phyloP scores from a whole-genome alignment of 768 basidiomycete genomes.

The Cubamyces sp. region DNA sequence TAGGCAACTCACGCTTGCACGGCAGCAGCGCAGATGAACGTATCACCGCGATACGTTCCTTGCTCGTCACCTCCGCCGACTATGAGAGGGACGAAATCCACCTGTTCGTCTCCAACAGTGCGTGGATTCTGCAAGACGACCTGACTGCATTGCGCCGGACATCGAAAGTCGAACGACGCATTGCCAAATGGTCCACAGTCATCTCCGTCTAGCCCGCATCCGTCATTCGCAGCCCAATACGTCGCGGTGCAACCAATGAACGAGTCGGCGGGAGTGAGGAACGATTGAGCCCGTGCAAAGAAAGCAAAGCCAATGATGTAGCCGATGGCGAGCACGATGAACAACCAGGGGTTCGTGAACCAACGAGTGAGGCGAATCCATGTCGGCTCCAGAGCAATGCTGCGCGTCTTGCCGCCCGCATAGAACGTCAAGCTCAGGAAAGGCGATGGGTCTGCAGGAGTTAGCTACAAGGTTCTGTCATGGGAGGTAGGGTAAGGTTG shows the following conservation, averaged over 20 bases:
- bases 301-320: conserved; percentile 79
- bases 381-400: conserved; percentile 52
- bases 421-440: conserved; percentile 54
- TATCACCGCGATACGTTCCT: conserved; percentile 80
- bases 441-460: conserved; percentile 52
- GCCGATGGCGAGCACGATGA: conserved; percentile 55
- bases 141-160: conserved; percentile 70
- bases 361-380: conserved; percentile 55
- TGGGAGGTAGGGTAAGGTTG: conserved; percentile 11
- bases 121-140: conserved; percentile 74
- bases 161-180: conserved; percentile 72
- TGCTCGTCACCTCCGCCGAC: conserved; percentile 83
- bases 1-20: conserved; percentile 64
- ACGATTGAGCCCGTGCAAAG: conserved; percentile 73
- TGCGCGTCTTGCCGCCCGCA: conserved; percentile 29
- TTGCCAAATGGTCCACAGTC: conserved; percentile 67
- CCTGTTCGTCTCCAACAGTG: conserved; percentile 67
- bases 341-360: conserved; percentile 56
- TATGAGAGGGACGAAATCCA: conserved; percentile 72
- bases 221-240: conserved; percentile 70
- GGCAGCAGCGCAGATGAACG: conserved; percentile 84
- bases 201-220: conserved; percentile 74
- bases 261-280: conserved; percentile 63
- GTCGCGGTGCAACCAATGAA: conserved; percentile 71
- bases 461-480: conserved; percentile 11